Evolutionary conservation across 2,329 filamentous ascomycete genomes (phyloP).

Genomic region (Neonectria neomacrospora): DNA sequence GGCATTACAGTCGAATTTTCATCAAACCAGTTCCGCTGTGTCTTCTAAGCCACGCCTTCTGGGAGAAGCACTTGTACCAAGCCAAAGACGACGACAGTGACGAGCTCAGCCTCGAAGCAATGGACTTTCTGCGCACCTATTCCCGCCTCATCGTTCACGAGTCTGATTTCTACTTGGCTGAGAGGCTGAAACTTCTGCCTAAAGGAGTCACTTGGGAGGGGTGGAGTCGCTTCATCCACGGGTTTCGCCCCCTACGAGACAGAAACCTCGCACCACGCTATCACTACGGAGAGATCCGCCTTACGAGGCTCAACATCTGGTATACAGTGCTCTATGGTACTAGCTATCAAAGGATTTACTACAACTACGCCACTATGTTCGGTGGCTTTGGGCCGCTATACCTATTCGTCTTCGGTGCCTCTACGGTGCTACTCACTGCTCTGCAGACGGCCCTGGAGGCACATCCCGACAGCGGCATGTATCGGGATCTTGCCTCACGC

Average conservation of each 20-base stretch:
- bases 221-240: constrained; percentile 47
- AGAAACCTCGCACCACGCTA: constrained; percentile 44
- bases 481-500: neutral
- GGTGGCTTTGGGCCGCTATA: constrained; percentile 20
- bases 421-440: constrained; percentile 20
- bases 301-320: constrained; percentile 47
- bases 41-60: constrained; percentile 50
- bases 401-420: constrained; percentile 28
- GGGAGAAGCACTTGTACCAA: constrained; percentile 38
- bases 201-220: constrained; percentile 37
- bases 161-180: constrained; percentile 48
- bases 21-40: constrained; percentile 55
- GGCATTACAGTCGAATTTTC: constrained; percentile 53
- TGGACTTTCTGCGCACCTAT: constrained; percentile 51
- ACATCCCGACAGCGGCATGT: constrained; percentile 9
- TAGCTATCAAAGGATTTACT: constrained; percentile 13
- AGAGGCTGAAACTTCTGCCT: constrained; percentile 44
- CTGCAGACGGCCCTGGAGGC: constrained; percentile 19
- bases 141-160: constrained; percentile 48
- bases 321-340: constrained; percentile 9
- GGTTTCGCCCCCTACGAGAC: constrained; percentile 42
- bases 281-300: constrained; percentile 52
- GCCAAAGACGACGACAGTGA: constrained; percentile 6
- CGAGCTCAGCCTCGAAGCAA: constrained; percentile 38
- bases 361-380: constrained; percentile 28